Base-by-base conservation (phyloP, 2,329 filamentous ascomycete species). In the Penicillium sp. region DNA sequence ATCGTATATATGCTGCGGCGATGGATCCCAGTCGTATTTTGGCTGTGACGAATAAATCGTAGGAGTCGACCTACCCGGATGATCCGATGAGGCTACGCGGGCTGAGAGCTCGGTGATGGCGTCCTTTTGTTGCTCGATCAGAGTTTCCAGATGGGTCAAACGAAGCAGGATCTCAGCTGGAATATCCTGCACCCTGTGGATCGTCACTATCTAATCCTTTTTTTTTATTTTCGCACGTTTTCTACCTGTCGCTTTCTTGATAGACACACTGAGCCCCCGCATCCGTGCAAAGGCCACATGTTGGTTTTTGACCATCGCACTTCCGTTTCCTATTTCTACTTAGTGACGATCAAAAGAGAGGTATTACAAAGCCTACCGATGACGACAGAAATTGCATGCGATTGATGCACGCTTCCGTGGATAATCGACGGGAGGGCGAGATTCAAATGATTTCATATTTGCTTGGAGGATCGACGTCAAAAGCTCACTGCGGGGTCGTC, bases 351-450 rank as follows among this genome's bases (percentile, higher is more conserved):
- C 4, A 12, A 26, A 22, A 12, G 7, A 5, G 16, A 7, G 1
- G 19, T 14, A 9, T 14, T n/a, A 4, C 28, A 43, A 37, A n/a
- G 6, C 58, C n/a, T 47, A 61, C 60, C 60, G 49, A 50, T 61
- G 57, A 16, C 60, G 58, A 58, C 60, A 62, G 41, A 62, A 62
- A 31, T 45, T 57, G 45, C 60, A 62, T 35, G 60, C 60, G 25
- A 62, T 43, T 47, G 50, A 50, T 12, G 60, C 60, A 46, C 60
- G 54, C 56, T 62, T 62, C 30, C 61, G 54, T 36, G 61, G 59
- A 41, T 55, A 61, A 9, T 62, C 56, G 12, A 60, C 43, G 22
- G 48, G 37, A 33, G 48, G 30, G 36, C 48, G 44, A 41, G 40
- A 30, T 44, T 53, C 41, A 38, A 53, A 55, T 5, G 53, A 36